phyloP scores from a whole-genome alignment of 2,329 filamentous ascomycete genomes.

The Emmonsiellopsis sp. region DNA sequence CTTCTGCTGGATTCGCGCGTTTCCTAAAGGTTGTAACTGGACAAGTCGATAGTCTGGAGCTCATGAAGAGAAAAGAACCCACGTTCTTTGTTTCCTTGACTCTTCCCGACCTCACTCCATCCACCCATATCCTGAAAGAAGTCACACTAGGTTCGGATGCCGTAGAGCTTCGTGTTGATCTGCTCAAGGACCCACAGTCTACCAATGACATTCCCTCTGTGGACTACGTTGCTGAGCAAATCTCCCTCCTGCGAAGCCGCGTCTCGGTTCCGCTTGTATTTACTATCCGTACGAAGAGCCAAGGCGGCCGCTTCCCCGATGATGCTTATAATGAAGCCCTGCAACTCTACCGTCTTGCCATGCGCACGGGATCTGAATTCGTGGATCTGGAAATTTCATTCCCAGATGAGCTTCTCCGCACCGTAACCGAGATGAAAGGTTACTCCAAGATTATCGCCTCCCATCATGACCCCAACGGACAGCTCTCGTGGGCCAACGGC shows the following conservation, averaged over 20 bases:
- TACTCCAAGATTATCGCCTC: slow-evolving; percentile 83
- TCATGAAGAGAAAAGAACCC: slow-evolving; percentile 54
- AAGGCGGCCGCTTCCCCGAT: slow-evolving; percentile 84
- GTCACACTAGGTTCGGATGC: slow-evolving; percentile 82
- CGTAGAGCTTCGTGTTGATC: slow-evolving; percentile 85
- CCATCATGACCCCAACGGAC: slow-evolving; percentile 76
- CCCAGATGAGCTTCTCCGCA: slow-evolving; percentile 63
- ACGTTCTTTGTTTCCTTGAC: slow-evolving; percentile 94
- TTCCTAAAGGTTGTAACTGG: slow-evolving; percentile 65
- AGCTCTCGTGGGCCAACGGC: slow-evolving; percentile 81
- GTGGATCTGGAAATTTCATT: slow-evolving; percentile 87
- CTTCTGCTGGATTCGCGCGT: slow-evolving; percentile 60
- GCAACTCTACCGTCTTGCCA: slow-evolving; percentile 64
- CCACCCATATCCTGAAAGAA: slow-evolving; percentile 55
- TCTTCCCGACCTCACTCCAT: slow-evolving; percentile 59
- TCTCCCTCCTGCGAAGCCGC: slow-evolving; percentile 65
- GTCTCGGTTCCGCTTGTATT: slow-evolving; percentile 79
- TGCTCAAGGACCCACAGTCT: slow-evolving; percentile 63
- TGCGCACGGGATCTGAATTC: slow-evolving; percentile 82
- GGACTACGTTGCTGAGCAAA: slow-evolving; percentile 72
- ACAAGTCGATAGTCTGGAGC: slow-evolving; percentile 42
- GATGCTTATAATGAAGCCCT: slow-evolving; percentile 59
- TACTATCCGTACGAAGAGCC: slow-evolving; percentile 74
- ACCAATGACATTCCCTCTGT: slow-evolving; percentile 49
- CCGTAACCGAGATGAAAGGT: slow-evolving; percentile 59